Evolutionary conservation across 1,139 yeast species (phyloP), one percentile per base, ranked within the genome.

Genomic region (Maudiozyma humilis): DNA sequence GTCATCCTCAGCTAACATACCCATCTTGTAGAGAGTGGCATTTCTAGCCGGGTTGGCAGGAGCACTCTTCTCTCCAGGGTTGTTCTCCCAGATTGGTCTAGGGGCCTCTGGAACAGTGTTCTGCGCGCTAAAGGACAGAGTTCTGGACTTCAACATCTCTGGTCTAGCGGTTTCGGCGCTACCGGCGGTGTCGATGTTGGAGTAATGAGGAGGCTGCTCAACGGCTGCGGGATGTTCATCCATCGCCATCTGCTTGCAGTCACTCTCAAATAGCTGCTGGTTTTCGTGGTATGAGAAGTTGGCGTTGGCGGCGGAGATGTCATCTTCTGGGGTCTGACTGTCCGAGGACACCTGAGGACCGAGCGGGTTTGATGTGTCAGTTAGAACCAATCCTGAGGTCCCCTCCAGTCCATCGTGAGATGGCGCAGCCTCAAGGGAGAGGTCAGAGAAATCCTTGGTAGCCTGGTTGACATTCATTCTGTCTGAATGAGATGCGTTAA

Each of bases 1-100:
- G 42, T 81, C 83, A 51, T 75, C 76, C 41, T 82, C 91, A 38
- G 79, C 70, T 43, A 81, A 66, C 59, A 74, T 59, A 60, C 79
- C 75, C 71, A 76, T 55, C 59, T 76, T 71, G 47, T 66, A 67
- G 10, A 56, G 44, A 0, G 58, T 49, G 2, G 56, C 48, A 8
- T 52, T 44, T 13, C 44, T 50, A 12, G 41, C 39, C 25, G 36
- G 42, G 29, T 53, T 51, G 7, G 49, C 51, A 7, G 19, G 7
- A 1, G 25, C 16, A 7, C 14, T 16, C 25, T 32, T 16, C 4
- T 4, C 20, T 18, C 36, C 10, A 8, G 18, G 8, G 7, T 12
- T 15, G 2, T 23, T 27, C 29, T 36, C 46, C 42, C 41, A 41
- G 4, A 38, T 23, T 10, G 42, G 53, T 48, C 33, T 50, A 38